phyloP scores from a whole-genome alignment of 1,284 basidiomycete species.

The Boletus hoseneyae region DNA sequence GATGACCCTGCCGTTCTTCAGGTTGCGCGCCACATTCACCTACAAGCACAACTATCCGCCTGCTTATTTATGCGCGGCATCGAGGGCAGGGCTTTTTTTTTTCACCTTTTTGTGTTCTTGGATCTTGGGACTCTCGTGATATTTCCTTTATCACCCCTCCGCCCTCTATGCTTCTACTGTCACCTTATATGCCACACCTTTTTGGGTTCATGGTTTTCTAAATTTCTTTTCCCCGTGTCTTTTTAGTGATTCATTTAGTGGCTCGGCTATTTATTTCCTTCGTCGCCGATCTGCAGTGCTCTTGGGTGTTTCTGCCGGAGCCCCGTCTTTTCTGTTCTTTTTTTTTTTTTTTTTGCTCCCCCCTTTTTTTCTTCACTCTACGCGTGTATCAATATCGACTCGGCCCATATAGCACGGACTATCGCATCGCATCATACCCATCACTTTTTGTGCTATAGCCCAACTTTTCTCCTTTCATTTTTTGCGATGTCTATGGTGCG shows the following conservation, averaged over 20 bases:
- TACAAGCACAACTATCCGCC: conserved; percentile 22
- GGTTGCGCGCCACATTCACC: conserved; percentile 27
- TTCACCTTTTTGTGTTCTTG: conserved; percentile 40
- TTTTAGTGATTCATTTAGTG: conserved; percentile 25
- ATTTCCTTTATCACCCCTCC: conserved; percentile 19
- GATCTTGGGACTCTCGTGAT: conserved; percentile 41
- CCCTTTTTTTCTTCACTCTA: neutral
- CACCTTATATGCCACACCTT: conserved; percentile 20
- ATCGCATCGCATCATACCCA: conserved; percentile 35
- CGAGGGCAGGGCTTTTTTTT: conserved; percentile 34
- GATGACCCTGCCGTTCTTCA: conserved; percentile 25
- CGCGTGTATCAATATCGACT: conserved; percentile 36
- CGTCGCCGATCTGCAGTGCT: conserved; percentile 4
- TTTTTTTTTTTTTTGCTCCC: neutral
- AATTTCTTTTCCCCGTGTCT: conserved; percentile 21
- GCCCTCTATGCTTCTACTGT: conserved; percentile 22
- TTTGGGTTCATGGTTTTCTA: conserved; percentile 24
- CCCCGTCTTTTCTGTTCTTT: no score
- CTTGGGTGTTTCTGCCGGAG: conserved; percentile 1
- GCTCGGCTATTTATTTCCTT: conserved; percentile 20
- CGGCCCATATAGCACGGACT: conserved; percentile 32
- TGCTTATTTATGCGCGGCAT: conserved; percentile 45
- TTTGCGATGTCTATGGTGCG: conserved; percentile 33
- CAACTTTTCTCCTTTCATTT: neutral
- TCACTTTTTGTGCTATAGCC: conserved; percentile 29